Percentiles rank a stretch among this genome's conserved stretches.
Conservation (phyloP, 768 basidiomycete genomes). For the Hemileccinum impolitum region DNA sequence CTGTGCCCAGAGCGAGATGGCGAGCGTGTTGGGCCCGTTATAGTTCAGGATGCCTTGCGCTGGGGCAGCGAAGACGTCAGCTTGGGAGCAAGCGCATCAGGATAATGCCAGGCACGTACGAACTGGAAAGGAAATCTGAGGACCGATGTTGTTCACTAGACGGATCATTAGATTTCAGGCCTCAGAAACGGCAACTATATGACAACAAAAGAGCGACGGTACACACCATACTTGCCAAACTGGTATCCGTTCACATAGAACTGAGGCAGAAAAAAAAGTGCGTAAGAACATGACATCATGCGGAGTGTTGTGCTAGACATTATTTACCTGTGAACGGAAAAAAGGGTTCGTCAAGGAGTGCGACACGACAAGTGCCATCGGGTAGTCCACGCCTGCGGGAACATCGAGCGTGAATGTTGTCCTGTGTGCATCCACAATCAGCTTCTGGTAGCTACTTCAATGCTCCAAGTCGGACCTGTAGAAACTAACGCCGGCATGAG, state of each 20-base stretch:
- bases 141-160: constrained; percentile 24
- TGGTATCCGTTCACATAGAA: constrained; percentile 28
- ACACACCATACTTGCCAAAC: constrained; percentile 26
- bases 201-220: too few relatives aligned
- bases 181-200: not conserved
- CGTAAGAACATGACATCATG: not conserved
- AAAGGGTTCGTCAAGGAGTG: constrained; percentile 43
- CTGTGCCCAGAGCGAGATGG: constrained; percentile 46
- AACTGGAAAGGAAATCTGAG: constrained; percentile 24
- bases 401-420: constrained; percentile 41
- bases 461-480: constrained; percentile 34
- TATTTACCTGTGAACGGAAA: constrained; percentile 35
- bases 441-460: not conserved
- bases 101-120: constrained; percentile 13
- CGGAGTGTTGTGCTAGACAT: not conserved
- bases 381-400: constrained; percentile 46
- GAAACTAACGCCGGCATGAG: constrained; percentile 45
- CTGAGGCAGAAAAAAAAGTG: constrained; percentile 2
- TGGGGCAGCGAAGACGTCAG: constrained; percentile 17
- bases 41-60: constrained; percentile 52
- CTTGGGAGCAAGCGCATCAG: not conserved
- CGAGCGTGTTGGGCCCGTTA: constrained; percentile 44
- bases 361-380: constrained; percentile 42
- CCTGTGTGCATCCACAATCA: constrained; percentile 8
- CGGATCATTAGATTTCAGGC: not conserved